Percentiles rank a stretch among this genome's conserved stretches.
These are phyloP conservation scores for Metschnikowia picachoensis DNA, from an alignment of 805 yeast genomes.

Conservation along the genomic window DNA sequence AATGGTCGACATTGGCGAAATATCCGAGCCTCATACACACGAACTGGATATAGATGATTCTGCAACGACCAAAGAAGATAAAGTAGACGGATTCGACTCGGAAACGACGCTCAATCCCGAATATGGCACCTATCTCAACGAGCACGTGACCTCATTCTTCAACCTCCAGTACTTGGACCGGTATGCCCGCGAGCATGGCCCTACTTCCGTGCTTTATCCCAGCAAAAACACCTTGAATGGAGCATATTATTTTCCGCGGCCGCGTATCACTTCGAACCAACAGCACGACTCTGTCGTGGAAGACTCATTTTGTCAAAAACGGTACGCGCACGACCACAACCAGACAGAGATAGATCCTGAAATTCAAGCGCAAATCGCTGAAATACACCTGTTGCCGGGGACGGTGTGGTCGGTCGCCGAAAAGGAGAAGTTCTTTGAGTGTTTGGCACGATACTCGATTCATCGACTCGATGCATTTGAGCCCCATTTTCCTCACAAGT, in stretches of 20 bases:
- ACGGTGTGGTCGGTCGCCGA: conserved; percentile 45
- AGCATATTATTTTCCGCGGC: conserved; percentile 10
- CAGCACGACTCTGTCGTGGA: background rate
- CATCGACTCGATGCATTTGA: conserved; percentile 41
- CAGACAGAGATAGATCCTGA: background rate
- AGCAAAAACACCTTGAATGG: conserved; percentile 11
- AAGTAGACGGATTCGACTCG: no score
- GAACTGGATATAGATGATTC: no score
- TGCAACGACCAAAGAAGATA: no score
- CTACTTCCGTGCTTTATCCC: conserved; percentile 1
- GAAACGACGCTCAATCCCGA: background rate
- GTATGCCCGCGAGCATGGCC: background rate
- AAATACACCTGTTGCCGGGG: conserved; percentile 22
- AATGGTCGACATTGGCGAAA: no score
- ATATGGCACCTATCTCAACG: conserved; percentile 5
- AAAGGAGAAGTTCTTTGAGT: conserved; percentile 49
- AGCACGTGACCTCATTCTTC: conserved; percentile 10
- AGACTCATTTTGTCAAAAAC: no score
- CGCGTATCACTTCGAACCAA: background rate
- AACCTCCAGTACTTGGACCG: conserved; percentile 4
- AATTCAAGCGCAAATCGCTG: background rate
- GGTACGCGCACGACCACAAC: no score
- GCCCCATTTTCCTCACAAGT: conserved; percentile 37
- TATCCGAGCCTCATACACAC: no score
- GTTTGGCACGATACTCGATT: conserved; percentile 48